Conservation (phyloP, 768 basidiomycete species). For the Russula sp. region DNA sequence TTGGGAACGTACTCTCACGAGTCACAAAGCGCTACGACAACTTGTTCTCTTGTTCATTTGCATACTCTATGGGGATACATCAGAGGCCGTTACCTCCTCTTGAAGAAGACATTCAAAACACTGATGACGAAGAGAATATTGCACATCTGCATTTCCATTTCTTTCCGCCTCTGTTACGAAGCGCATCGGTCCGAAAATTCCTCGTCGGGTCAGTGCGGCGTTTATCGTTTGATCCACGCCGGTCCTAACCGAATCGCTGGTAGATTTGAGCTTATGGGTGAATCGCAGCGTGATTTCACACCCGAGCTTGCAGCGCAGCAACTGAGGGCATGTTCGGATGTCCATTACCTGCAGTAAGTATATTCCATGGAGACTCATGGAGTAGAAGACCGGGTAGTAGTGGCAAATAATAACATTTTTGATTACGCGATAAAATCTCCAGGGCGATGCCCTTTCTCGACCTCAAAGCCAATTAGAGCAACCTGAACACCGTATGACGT, state of each 20-base stretch:
- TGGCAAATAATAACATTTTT: background rate
- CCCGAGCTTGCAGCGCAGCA: conserved; percentile 80
- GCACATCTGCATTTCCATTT: conserved; percentile 89
- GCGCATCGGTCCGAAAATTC: conserved; percentile 82
- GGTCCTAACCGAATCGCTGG: background rate
- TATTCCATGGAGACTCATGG: conserved; percentile 26
- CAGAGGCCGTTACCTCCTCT: conserved; percentile 64
- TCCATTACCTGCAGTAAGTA: conserved; percentile 52
- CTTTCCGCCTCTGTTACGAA: conserved; percentile 78
- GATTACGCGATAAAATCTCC: background rate
- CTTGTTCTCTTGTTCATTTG: conserved; percentile 81
- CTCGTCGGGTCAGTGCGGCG: conserved; percentile 67
- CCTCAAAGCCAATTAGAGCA: too few relatives aligned
- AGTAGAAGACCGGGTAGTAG: background rate
- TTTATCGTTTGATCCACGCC: background rate
- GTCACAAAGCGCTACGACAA: conserved; percentile 73
- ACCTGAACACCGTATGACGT: too few relatives aligned
- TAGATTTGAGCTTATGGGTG: conserved; percentile 88
- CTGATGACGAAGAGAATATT: conserved; percentile 48
- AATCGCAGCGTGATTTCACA: conserved; percentile 86
- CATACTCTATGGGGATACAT: conserved; percentile 94
- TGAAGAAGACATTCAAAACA: conserved; percentile 32
- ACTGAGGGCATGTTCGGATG: conserved; percentile 52
- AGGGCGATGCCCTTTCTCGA: too few relatives aligned
- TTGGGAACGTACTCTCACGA: conserved; percentile 64